Evolutionary conservation across 208 protist species (phyloP), one percentile per base, ranked within the genome.

Genomic region (Crithidia brevicula): DNA sequence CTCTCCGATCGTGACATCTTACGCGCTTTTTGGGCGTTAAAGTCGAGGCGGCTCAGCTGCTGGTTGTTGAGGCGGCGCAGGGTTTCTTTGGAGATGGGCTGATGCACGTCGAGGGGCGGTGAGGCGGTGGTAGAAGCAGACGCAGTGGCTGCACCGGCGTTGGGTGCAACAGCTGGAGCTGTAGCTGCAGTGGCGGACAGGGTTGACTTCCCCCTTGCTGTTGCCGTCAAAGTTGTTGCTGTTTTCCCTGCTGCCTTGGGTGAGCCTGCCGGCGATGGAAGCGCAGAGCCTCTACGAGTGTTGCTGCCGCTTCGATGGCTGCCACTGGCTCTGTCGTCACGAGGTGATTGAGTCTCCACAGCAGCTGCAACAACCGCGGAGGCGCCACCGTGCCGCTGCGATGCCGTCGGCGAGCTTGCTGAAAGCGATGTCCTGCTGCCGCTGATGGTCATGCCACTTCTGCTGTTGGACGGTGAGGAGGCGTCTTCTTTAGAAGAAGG

Each of bases 41-140:
- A 47, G 58, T 61, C 50, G 7, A 65, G 23, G 4, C 15, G 0
- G 57, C 67, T 43, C 47, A 65, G 47, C 58, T 65, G 47, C 27
- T 15, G n/a, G 38, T 51, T 53, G 38, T 43, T n/a, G 9, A 66
- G 20, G 28, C 25, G 23, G 18, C 45, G 52, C 33, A 67, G 59
- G 2, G 67, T 33, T 23, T 61, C 59, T 33, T 51, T 67, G n/a
- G 60, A 53, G 27, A 61, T 67, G n/a, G 43, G 30, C 43, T 64
- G 13, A 11, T 27, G 23, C 10, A 22, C 3, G 25, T 36, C 16
- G 16, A 20, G 22, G 34, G 45, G 56, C 25, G 4, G 25, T 3
- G 47, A 40, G 34, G 33, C 15, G 23, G 7, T 34, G 2, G 46
- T 25, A 16, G 45, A 18, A 3, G 2, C 36, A 15, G 36, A n/a